Conservation (phyloP, 2,329 filamentous ascomycete genomes). For the Pseudocercospora pini-densiflorae region DNA sequence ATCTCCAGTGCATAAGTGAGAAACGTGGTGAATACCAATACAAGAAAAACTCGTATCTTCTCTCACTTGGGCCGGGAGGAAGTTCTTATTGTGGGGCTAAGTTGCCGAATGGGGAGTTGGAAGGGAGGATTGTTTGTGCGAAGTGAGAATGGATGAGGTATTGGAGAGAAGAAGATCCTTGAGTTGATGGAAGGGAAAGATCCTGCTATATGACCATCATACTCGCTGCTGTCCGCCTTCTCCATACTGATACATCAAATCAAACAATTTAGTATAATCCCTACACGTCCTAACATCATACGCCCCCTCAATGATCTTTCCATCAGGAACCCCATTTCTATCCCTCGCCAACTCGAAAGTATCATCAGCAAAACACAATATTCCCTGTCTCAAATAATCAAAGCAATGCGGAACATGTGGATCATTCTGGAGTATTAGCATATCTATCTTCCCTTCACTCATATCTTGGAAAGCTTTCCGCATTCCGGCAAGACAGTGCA, state of each 20-base stretch:
- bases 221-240: background rate
- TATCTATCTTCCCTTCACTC: slow-evolving; percentile 8
- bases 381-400: slow-evolving; percentile 9
- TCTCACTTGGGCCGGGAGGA: background rate
- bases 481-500: slow-evolving; percentile 14
- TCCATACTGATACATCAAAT: background rate
- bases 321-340: background rate
- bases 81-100: background rate
- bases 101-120: background rate
- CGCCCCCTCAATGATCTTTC: background rate
- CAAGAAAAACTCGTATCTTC: background rate
- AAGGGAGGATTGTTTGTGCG: background rate
- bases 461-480: slow-evolving; percentile 10
- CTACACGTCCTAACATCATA: background rate
- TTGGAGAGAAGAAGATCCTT: no score
- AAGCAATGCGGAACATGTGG: slow-evolving; percentile 17
- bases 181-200: no score
- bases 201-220: no score
- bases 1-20: background rate
- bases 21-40: background rate
- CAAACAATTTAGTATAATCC: background rate
- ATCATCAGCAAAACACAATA: slow-evolving; percentile 16
- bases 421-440: slow-evolving; percentile 1
- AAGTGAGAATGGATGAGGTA: no score
- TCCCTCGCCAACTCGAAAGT: slow-evolving; percentile 7